Conservation (phyloP, 768 basidiomycete genomes). For the Nidularia sp. region DNA sequence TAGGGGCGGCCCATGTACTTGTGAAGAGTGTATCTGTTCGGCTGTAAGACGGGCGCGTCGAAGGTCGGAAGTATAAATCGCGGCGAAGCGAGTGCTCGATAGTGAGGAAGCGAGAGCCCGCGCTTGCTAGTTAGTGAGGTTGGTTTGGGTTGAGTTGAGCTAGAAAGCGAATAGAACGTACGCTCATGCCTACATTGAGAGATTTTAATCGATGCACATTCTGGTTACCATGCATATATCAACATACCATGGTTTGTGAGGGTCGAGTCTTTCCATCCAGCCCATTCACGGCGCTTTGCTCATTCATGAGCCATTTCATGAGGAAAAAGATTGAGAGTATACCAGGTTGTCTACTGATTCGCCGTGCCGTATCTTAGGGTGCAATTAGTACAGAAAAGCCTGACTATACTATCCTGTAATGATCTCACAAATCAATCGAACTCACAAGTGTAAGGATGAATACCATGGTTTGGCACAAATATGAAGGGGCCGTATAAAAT, state of each 20-base stretch:
- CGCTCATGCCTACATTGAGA: slow-evolving; percentile 47
- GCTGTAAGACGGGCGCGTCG: slow-evolving; percentile 64
- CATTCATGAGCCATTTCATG: slow-evolving; percentile 6
- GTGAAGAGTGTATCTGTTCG: slow-evolving; percentile 44
- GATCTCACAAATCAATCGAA: not conserved
- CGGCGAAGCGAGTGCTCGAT: slow-evolving; percentile 38
- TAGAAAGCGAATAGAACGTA: slow-evolving; percentile 11
- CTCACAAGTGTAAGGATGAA: slow-evolving; percentile 39
- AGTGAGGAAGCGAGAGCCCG: slow-evolving; percentile 56
- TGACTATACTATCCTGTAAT: not conserved
- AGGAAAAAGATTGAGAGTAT: slow-evolving; percentile 10
- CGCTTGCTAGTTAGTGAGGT: slow-evolving; percentile 45
- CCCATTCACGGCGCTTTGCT: slow-evolving; percentile 47
- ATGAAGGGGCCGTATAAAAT: too few relatives aligned
- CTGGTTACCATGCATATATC: not conserved
- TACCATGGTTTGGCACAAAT: too few relatives aligned
- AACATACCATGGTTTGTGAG: slow-evolving; percentile 69
- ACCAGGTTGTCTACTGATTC: slow-evolving; percentile 78
- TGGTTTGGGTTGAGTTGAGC: not conserved
- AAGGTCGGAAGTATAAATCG: slow-evolving; percentile 65
- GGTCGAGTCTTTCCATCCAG: slow-evolving; percentile 72
- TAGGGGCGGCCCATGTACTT: slow-evolving; percentile 41
- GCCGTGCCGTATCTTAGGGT: slow-evolving; percentile 62
- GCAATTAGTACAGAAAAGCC: not conserved
- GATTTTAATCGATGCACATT: not conserved